A percentile compares a stretch with the other conserved stretches of the same genome.
Conservation (phyloP, 805 yeast genomes). For the Pichia gijzeniarum region DNA sequence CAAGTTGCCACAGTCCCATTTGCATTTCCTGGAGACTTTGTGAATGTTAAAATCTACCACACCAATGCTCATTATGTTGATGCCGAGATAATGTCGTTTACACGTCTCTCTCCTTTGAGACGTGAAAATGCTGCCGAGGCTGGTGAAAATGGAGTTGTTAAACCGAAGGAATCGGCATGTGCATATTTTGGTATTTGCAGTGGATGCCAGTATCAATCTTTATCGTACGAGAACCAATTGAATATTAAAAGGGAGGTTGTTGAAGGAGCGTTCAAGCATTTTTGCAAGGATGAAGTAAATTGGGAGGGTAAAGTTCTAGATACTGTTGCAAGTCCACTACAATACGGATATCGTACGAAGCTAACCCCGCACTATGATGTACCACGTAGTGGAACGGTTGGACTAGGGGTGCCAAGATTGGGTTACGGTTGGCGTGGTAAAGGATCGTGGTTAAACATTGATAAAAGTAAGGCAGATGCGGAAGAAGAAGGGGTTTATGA, state of each 20-base stretch:
- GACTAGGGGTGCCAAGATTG: conserved; percentile 47
- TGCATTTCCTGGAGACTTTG: conserved; percentile 80
- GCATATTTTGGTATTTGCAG: conserved; percentile 88
- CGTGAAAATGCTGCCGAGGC: background rate
- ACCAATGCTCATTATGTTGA: conserved; percentile 72
- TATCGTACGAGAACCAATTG: conserved; percentile 68
- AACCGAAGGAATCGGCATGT: conserved; percentile 43
- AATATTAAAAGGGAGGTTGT: conserved; percentile 68
- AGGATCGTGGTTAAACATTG: conserved; percentile 43
- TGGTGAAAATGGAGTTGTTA: conserved; percentile 29
- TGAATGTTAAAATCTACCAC: conserved; percentile 63
- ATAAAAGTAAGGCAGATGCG: background rate
- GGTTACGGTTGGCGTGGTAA: conserved; percentile 89
- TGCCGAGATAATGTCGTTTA: conserved; percentile 53
- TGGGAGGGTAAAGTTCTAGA: conserved; percentile 38
- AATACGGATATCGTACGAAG: conserved; percentile 80
- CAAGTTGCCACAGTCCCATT: conserved; percentile 81
- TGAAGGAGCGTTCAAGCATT: conserved; percentile 70
- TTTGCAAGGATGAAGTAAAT: conserved; percentile 34
- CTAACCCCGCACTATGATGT: conserved; percentile 84
- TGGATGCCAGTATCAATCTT: conserved; percentile 89
- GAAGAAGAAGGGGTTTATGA: conserved; percentile 3
- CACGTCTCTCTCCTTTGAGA: conserved; percentile 29
- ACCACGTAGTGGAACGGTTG: conserved; percentile 16
- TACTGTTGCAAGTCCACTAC: conserved; percentile 57